Evolutionary conservation across 2,329 filamentous ascomycete species (phyloP).

Genomic region (Colletotrichum somersetense): DNA sequence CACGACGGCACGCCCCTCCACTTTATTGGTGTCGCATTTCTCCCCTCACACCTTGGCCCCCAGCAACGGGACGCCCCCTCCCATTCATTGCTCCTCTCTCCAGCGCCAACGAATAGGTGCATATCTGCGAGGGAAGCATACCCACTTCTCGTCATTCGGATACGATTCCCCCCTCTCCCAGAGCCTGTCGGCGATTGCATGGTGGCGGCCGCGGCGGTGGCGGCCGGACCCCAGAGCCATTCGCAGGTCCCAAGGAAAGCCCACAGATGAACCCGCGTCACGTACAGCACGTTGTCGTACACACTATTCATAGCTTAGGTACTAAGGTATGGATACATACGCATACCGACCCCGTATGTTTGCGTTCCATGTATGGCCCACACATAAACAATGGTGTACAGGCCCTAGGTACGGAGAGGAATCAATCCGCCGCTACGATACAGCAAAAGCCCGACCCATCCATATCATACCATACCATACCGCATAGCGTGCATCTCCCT

Average conservation of each 20-base stretch:
- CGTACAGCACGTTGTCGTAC: slow-evolving; percentile 8
- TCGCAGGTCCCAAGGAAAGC: slow-evolving; percentile 26
- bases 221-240: slow-evolving; percentile 13
- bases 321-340: too few relatives aligned
- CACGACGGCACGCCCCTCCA: slow-evolving; percentile 31
- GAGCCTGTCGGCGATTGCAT: slow-evolving; percentile 22
- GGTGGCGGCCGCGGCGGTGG: slow-evolving; percentile 7
- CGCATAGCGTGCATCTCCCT: slow-evolving; percentile 11
- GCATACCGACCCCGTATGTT: background rate
- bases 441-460: slow-evolving; percentile 1
- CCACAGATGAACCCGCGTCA: slow-evolving; percentile 30
- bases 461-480: background rate
- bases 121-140: background rate
- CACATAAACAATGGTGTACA: slow-evolving; percentile 4
- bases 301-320: too few relatives aligned
- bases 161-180: slow-evolving; percentile 23
- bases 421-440: background rate
- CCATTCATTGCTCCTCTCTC: slow-evolving; percentile 1
- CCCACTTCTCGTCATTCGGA: slow-evolving; percentile 21
- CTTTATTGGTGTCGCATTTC: slow-evolving; percentile 20
- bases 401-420: background rate
- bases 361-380: slow-evolving; percentile 6
- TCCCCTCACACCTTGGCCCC: slow-evolving; percentile 26
- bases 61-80: slow-evolving; percentile 26
- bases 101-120: background rate